Base-by-base conservation (phyloP, 257 asterid genomes). In the Salvia rosmarinus region DNA sequence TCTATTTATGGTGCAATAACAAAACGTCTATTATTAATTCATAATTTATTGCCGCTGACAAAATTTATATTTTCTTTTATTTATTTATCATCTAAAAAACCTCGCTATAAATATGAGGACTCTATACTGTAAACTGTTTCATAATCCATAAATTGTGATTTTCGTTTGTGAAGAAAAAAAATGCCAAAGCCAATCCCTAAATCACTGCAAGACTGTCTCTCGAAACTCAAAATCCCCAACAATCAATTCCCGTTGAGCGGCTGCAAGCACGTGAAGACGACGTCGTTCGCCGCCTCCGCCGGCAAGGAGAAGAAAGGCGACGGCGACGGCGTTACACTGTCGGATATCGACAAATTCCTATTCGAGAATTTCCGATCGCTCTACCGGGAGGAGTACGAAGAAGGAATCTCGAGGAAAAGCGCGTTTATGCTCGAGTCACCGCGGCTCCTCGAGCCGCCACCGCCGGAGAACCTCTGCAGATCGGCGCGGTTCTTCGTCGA, bases 311-410 rank as follows among this genome's bases (percentile, higher is more conserved):
- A 69, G n/a, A 67, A 35, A 19, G 61, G 32, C 66, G 81, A 56
- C 54, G 76, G 62, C 67, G 44, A 9, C 44, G 77, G 82, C 42
- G 92, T 77, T 1, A 80, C 90, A 37, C 46, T 89, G 17, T 72
- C 91, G 9, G 95, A 86, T 67, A 68, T 89, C 70, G 92, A 89
- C 75, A 80, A 79, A 16, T 92, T 89, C 80, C 51, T 92, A 7
- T 75, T 76, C 64, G 90, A 88, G 82, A 89, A 89, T 70, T 91
- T 91, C 70, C 81, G 82, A 14, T 86, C 94, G 0, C 79, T 88
- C 34, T 88, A 82, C 79, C 67, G 20, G 11, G 72, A 82, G 35
- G 86, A 80, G 52, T 35, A 21, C 40, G 86, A 71, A 1, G 85
- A 78, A 30, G 83, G 76, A 28, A 44, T 4, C 43, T 6, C 63